These are phyloP conservation scores for Ophiocordyceps camponoti-rufipedis DNA, from an alignment of 2,329 filamentous ascomycete genomes.

Conservation along the genomic window DNA sequence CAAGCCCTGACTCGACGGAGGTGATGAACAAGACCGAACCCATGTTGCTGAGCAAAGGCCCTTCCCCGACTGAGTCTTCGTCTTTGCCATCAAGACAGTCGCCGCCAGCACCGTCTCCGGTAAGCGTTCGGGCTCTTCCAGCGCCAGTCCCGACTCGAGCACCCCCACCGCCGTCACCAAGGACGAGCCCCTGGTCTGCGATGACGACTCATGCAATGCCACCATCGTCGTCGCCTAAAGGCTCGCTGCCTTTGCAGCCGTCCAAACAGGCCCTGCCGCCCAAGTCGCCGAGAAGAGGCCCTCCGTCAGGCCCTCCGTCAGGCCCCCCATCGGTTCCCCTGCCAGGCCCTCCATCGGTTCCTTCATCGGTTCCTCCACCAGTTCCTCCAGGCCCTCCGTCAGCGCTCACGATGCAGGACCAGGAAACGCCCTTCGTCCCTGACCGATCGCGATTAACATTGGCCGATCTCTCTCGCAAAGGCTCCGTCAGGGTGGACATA, in stretches of 20 bases:
- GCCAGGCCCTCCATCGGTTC: not conserved
- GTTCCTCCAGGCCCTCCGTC: too few species aligned
- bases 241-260: not conserved
- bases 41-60: not conserved
- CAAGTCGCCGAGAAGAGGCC: not conserved
- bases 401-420: too few species aligned
- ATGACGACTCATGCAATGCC: not conserved
- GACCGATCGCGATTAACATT: not conserved
- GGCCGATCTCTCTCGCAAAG: constrained; percentile 11
- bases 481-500: constrained; percentile 12
- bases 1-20: too few species aligned
- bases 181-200: not conserved
- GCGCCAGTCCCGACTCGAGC: not conserved
- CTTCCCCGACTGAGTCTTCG: not conserved
- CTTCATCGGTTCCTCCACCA: too few species aligned
- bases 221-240: not conserved
- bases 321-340: not conserved
- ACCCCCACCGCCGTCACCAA: not conserved
- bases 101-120: not conserved
- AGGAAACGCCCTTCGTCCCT: not conserved
- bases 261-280: not conserved
- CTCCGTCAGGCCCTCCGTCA: not conserved
- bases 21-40: not conserved
- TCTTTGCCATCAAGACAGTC: not conserved
- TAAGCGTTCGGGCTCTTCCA: not conserved